These are phyloP conservation scores for Scutellaria minor DNA, from an alignment of 257 asterid genomes.

Conservation along the genomic window DNA sequence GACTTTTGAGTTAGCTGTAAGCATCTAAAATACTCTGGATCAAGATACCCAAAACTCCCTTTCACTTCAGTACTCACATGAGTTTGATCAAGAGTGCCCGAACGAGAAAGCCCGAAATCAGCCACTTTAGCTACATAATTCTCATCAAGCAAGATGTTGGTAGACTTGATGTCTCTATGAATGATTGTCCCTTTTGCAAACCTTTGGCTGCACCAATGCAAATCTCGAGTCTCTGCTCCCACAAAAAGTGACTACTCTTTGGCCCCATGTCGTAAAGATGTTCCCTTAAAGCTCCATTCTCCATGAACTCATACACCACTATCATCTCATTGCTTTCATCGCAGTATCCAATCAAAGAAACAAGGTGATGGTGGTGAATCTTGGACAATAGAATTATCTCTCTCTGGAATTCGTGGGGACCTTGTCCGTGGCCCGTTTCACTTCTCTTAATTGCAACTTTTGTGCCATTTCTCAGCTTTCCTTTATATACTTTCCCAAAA, in stretches of 20 bases:
- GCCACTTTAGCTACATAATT: constrained; percentile 63
- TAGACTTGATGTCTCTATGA: constrained; percentile 70
- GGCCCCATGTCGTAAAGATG: constrained; percentile 47
- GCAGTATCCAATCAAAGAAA: constrained; percentile 68
- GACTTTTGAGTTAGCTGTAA: constrained; percentile 55
- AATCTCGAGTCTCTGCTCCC: constrained; percentile 57
- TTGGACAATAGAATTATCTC: constrained; percentile 59
- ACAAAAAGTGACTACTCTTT: constrained; percentile 33
- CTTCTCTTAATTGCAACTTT: constrained; percentile 71
- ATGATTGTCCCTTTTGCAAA: constrained; percentile 44
- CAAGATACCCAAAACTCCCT: constrained; percentile 71
- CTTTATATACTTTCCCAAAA: constrained; percentile 70
- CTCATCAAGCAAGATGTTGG: constrained; percentile 65
- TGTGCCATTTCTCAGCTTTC: constrained; percentile 46
- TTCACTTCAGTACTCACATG: constrained; percentile 57
- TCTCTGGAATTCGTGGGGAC: constrained; percentile 59
- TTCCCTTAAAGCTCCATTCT: constrained; percentile 61
- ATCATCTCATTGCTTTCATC: constrained; percentile 61
- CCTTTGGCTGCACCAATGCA: constrained; percentile 67
- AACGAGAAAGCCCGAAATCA: constrained; percentile 67
- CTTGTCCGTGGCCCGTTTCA: constrained; percentile 59
- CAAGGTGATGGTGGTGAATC: constrained; percentile 63
- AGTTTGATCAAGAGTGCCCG: constrained; percentile 44
- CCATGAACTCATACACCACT: constrained; percentile 68
- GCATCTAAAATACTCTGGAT: constrained; percentile 56